phyloP scores from a whole-genome alignment of 441 rosid genomes.

The Arabidopsis lyrata region DNA sequence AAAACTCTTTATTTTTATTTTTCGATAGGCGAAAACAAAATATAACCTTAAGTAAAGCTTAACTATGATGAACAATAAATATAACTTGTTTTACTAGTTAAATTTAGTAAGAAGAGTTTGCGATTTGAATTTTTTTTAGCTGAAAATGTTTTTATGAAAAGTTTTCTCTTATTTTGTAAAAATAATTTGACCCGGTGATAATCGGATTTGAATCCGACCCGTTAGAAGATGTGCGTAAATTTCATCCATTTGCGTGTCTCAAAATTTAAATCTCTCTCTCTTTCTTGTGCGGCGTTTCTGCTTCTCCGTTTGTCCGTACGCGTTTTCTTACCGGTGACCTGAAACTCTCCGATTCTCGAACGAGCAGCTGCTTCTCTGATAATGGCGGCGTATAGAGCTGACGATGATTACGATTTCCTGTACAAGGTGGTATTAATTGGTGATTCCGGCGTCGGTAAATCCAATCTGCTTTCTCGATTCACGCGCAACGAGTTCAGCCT shows the following conservation, averaged over 20 bases:
- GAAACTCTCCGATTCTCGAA: slow-evolving; percentile 13
- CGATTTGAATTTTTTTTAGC: too few relatives aligned
- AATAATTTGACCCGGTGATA: slow-evolving; percentile 16
- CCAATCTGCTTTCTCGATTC: slow-evolving; percentile 72
- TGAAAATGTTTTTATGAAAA: too few relatives aligned
- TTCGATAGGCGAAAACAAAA: too few relatives aligned
- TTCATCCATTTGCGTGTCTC: slow-evolving; percentile 17
- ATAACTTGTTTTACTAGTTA: too few relatives aligned
- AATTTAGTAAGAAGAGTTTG: too few relatives aligned
- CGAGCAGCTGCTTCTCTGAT: slow-evolving; percentile 17
- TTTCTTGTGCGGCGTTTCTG: slow-evolving; percentile 10
- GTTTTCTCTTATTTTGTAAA: not conserved
- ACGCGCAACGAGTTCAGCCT: slow-evolving; percentile 75
- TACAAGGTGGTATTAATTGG: slow-evolving; percentile 78
- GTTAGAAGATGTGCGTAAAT: not conserved
- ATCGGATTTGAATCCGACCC: slow-evolving; percentile 28
- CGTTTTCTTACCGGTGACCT: slow-evolving; percentile 10
- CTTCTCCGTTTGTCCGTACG: not conserved
- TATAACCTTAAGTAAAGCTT: too few relatives aligned
- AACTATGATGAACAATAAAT: too few relatives aligned
- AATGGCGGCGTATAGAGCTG: slow-evolving; percentile 78
- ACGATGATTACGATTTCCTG: slow-evolving; percentile 80
- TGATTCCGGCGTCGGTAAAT: slow-evolving; percentile 84
- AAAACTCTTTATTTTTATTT: too few relatives aligned
- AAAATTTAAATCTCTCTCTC: slow-evolving; percentile 32